Evolutionary conservation across 306 rosid species (phyloP), one percentile per base, ranked within the genome.

Genomic region (Cucurbita ficifolia): DNA sequence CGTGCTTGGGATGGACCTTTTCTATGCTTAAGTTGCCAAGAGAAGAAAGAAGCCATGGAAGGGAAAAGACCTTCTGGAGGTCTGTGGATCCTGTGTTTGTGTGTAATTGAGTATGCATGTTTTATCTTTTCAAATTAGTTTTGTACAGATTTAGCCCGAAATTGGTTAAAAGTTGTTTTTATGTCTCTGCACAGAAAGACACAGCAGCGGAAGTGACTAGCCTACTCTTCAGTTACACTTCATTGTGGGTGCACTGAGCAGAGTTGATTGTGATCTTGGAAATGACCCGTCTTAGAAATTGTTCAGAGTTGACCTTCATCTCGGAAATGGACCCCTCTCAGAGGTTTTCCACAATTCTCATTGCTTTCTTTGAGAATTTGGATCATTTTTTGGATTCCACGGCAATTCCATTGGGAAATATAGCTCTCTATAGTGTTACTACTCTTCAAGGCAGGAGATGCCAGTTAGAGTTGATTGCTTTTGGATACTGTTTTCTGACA

Each of bases 1-100:
- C 96, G 99, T 39, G 96, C 97, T 22, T 95, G 99, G 97, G 99
- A 95, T 55, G 99, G 99, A 68, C 99, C 99, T 71, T 95, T 95
- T 82, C 90, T 95, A 73, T 95, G 99, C 76, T 46, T n/a, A 54
- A 86, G 96, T 89, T 95, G 99, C 81, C 97, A 91, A 77, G 99
- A 83, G 85, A 95, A 95, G 86, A 91, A 88, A 86, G 99, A 89
- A 79, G 99, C 99, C 78, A 95, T 95, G 99, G 99, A 95, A 85
- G 99, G 97, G 79, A 91, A 89, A 82, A 84, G 86, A 89, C 75
- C 77, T 18, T 70, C 84, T 46, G 97, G 97, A 83, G 73, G 86
- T 70, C 14, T 70, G 74, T 84, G 78, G 54, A 67, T 76, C 40
- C 49, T 73, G 75, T 33, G 74, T 63, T 51, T 65, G 65, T 60